Base-by-base conservation (phyloP, 1,139 yeast genomes). In the Debaryomycetaceae sp. region DNA sequence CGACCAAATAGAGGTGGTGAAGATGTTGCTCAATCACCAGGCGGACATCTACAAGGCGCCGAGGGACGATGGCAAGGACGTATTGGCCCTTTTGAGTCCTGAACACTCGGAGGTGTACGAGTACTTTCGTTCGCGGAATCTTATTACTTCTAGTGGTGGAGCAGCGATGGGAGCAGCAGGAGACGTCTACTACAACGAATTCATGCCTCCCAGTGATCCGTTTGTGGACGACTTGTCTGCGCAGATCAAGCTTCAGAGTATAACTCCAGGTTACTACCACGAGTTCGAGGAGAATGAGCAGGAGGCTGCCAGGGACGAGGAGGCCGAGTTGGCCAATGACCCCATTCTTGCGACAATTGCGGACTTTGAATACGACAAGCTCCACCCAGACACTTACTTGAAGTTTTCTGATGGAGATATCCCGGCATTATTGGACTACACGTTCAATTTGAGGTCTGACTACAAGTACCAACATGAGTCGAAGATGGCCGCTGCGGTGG, bases 381-480 rank as follows among this genome's bases (percentile, higher is more conserved):
- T 77, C 4, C 45, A 68, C 15, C 70, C 72, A 0, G 77, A 73
- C 33, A 78, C 77, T 51, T 75, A 51, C 47, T 67, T 84, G 36
- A 75, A 77, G 47, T 82, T 81, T 48, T 69, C 76, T n/a, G 89
- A 83, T 50, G 74, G 77, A 42, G 88, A 83, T 52, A 81, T 85
- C 16, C 80, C 87, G 1, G 63, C 70, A 9, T 68, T 83, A 19
- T 65, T 84, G 41, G 81, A 82, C 44, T 73, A 75, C 43, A 66
- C 83, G 14, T 78, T 81, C 43, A 55, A 60, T 3, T 58, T 83
- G 41, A 52, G 75, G 35, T 49, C 57, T 6, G 47, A 47, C 13
- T 52, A 54, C 14, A 43, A 57, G 6, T 73, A 68, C 39, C 70
- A 66, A 26, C 86, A 81, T 50, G 73, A 77, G 40, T 72, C 88